Evolutionary conservation across 345 rosid species (phyloP).

Genomic region (Hibiscus trionum): DNA sequence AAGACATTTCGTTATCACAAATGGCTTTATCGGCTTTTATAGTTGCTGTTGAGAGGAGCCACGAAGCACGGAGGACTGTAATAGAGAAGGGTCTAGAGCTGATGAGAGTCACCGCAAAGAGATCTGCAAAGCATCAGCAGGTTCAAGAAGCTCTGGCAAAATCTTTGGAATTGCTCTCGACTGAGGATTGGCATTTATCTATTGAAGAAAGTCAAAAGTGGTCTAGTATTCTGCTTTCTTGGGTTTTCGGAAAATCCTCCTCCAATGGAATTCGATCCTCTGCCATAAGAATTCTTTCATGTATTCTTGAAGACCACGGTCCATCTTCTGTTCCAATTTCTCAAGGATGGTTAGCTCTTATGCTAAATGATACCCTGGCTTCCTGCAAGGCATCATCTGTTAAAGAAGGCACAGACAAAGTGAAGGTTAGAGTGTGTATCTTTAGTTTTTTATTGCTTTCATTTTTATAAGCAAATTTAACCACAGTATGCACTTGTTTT

Average conservation of each 20-base stretch:
- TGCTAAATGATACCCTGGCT: constrained; percentile 56
- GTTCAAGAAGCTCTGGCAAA: constrained; percentile 85
- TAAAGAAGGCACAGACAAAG: constrained; percentile 52
- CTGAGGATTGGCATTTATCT: constrained; percentile 56
- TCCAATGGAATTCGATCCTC: constrained; percentile 58
- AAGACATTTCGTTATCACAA: constrained; percentile 72
- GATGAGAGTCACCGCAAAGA: constrained; percentile 73
- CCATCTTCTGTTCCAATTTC: constrained; percentile 73
- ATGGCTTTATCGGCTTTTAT: constrained; percentile 84
- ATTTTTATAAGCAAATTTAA: background rate
- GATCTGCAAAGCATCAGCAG: constrained; percentile 52
- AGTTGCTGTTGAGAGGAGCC: constrained; percentile 77
- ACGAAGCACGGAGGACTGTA: constrained; percentile 51
- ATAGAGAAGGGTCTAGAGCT: constrained; percentile 79
- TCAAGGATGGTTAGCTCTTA: constrained; percentile 87
- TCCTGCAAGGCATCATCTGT: constrained; percentile 42
- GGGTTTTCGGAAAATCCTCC: constrained; percentile 64
- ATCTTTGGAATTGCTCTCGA: constrained; percentile 68
- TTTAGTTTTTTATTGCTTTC: constrained; percentile 3
- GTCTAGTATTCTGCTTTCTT: constrained; percentile 74
- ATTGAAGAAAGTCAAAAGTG: constrained; percentile 92
- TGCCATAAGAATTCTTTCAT: constrained; percentile 67
- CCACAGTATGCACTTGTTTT: background rate
- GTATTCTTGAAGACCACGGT: constrained; percentile 72
- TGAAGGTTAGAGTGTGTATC: constrained; percentile 43